A percentile compares a stretch with the other conserved stretches of the same genome.
phyloP scores from a whole-genome alignment of 1,284 basidiomycete species.

The Vanrija sp. region DNA sequence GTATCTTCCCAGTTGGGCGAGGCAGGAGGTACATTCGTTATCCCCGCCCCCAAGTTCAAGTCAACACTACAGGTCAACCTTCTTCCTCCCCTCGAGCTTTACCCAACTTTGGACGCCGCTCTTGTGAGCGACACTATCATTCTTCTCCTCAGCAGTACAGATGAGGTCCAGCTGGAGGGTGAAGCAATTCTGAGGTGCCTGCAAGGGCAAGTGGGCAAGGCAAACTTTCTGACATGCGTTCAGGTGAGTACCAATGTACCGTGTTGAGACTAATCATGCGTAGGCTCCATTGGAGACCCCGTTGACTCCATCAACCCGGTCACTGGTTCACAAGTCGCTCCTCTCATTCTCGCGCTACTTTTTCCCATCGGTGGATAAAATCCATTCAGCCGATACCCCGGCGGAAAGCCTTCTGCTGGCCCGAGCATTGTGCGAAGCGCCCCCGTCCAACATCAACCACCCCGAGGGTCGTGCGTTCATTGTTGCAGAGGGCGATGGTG shows the following conservation, averaged over 20 bases:
- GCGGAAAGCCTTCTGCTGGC: slow-evolving; percentile 68
- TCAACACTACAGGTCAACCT: slow-evolving; percentile 82
- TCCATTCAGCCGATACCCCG: slow-evolving; percentile 51
- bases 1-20: slow-evolving; percentile 11
- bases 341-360: slow-evolving; percentile 94
- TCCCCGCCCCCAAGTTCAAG: slow-evolving; percentile 81
- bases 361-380: slow-evolving; percentile 70
- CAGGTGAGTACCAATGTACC: slow-evolving; percentile 42
- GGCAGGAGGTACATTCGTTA: slow-evolving; percentile 52
- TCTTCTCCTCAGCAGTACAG: slow-evolving; percentile 60
- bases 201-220: slow-evolving; percentile 66
- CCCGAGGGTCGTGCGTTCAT: slow-evolving; percentile 76
- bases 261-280: background rate
- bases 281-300: slow-evolving; percentile 42
- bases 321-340: slow-evolving; percentile 72
- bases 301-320: slow-evolving; percentile 57
- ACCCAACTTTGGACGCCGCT: slow-evolving; percentile 77
- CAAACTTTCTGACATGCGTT: slow-evolving; percentile 58
- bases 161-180: slow-evolving; percentile 62
- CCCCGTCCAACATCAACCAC: slow-evolving; percentile 58
- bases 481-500: slow-evolving; percentile 61
- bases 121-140: slow-evolving; percentile 88
- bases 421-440: slow-evolving; percentile 73
- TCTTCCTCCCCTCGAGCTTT: slow-evolving; percentile 66
- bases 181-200: slow-evolving; percentile 86